Evolutionary conservation across 2,329 filamentous ascomycete genomes (phyloP).

Genomic region (Microsporum canis): DNA sequence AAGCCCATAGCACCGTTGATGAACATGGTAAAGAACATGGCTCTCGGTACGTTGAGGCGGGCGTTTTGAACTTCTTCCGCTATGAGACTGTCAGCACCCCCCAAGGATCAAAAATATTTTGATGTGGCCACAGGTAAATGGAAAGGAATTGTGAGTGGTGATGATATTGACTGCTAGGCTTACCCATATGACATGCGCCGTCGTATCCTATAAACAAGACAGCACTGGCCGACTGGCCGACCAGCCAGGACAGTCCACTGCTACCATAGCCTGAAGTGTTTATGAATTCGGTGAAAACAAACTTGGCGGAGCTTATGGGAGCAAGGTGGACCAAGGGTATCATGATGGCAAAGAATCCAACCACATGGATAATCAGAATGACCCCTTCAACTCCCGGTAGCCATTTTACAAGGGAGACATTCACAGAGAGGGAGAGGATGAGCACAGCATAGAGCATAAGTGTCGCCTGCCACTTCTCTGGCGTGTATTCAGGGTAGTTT

Average conservation of each 20-base stretch:
- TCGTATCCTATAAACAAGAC: slow-evolving; percentile 6
- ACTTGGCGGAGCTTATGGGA: not conserved
- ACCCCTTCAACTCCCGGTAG: slow-evolving; percentile 23
- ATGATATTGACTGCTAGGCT: not conserved
- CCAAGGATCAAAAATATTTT: not conserved
- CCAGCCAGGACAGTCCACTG: not conserved
- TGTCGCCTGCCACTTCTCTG: slow-evolving; percentile 28
- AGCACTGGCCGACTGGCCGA: slow-evolving; percentile 4
- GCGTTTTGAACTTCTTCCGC: slow-evolving; percentile 31
- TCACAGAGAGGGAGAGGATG: slow-evolving; percentile 19
- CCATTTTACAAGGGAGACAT: slow-evolving; percentile 18
- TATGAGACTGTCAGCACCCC: not conserved
- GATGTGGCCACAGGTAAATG: not conserved
- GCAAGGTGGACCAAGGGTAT: slow-evolving; percentile 24
- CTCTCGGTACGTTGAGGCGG: slow-evolving; percentile 25
- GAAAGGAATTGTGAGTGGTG: not conserved
- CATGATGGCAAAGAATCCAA: slow-evolving; percentile 34
- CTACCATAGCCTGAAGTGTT: slow-evolving; percentile 1
- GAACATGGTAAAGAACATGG: slow-evolving; percentile 25
- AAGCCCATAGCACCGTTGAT: slow-evolving; percentile 30
- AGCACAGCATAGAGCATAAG: slow-evolving; percentile 29
- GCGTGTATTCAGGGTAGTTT: slow-evolving; percentile 22
- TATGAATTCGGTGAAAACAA: slow-evolving; percentile 1
- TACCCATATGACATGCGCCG: slow-evolving; percentile 7
- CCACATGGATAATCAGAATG: slow-evolving; percentile 28